phyloP scores from a whole-genome alignment of 192 early-diverging fungal species.

The Backusella psychrophila region DNA sequence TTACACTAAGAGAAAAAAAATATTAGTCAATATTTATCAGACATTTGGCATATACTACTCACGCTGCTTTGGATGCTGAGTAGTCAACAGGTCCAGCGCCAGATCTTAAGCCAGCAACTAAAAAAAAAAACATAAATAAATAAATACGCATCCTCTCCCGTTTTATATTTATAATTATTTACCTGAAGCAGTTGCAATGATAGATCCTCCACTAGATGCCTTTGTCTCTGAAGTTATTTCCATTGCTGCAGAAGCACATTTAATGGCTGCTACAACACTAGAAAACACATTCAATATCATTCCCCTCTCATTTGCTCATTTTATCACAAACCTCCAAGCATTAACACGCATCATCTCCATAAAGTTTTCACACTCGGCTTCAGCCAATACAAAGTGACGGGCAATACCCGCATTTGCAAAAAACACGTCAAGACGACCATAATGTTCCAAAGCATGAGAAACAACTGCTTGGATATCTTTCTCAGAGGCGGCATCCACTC shows the following conservation, averaged over 20 bases:
- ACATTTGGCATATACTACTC: neutral
- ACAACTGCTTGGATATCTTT: slow-evolving; percentile 37
- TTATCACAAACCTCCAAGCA: slow-evolving; percentile 11
- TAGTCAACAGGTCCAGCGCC: slow-evolving; percentile 47
- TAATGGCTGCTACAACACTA: slow-evolving; percentile 48
- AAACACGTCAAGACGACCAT: slow-evolving; percentile 51
- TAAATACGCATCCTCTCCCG: neutral
- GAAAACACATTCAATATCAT: neutral
- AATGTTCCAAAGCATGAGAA: slow-evolving; percentile 37
- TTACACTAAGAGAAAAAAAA: slow-evolving; percentile 20
- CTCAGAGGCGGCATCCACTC: slow-evolving; percentile 45
- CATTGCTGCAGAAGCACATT: slow-evolving; percentile 44
- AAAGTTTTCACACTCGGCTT: slow-evolving; percentile 20
- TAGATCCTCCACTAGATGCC: slow-evolving; percentile 40
- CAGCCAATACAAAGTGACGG: slow-evolving; percentile 14
- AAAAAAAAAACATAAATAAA: neutral
- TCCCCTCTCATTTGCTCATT: neutral
- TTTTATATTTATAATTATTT: neutral
- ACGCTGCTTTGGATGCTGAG: slow-evolving; percentile 54
- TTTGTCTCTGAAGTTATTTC: slow-evolving; percentile 11
- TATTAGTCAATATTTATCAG: neutral
- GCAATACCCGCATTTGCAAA: slow-evolving; percentile 52
- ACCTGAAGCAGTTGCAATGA: slow-evolving; percentile 50
- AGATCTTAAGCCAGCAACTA: slow-evolving; percentile 45
- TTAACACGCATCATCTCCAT: slow-evolving; percentile 38